These are phyloP conservation scores for Stachybotrys chlorohalonatus DNA, from an alignment of 2,329 filamentous ascomycete species.

Conservation along the genomic window DNA sequence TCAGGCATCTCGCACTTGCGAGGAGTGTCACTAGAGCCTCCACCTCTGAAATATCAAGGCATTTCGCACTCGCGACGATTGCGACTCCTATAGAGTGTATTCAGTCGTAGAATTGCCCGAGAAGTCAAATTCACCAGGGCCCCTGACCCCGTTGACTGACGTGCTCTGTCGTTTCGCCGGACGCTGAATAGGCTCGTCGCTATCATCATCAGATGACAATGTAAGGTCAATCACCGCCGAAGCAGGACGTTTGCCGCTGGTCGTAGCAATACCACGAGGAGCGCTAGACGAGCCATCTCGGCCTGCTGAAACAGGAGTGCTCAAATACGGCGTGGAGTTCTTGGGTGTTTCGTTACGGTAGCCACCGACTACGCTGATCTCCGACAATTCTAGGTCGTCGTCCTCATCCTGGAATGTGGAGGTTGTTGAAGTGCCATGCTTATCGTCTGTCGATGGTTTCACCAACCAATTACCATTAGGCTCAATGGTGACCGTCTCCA, in stretches of 20 bases:
- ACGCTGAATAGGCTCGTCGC: conserved; percentile 35
- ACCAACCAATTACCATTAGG: conserved; percentile 70
- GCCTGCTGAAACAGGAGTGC: conserved; percentile 27
- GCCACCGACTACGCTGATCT: conserved; percentile 25
- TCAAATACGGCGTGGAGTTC: conserved; percentile 21
- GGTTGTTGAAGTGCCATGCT: conserved; percentile 15
- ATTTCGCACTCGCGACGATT: background rate
- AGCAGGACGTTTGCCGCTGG: conserved; percentile 37
- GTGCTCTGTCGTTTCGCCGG: conserved; percentile 37
- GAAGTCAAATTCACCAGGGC: conserved; percentile 8
- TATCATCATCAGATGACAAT: conserved; percentile 45
- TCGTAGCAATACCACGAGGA: conserved; percentile 23
- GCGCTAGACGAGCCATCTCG: conserved; percentile 24
- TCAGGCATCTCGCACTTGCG: background rate
- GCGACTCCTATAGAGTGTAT: conserved; percentile 10
- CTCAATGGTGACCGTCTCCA: conserved; percentile 85
- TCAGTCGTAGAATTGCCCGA: conserved; percentile 12
- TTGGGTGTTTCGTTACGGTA: conserved; percentile 28
- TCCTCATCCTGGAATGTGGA: conserved; percentile 28
- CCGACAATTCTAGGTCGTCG: conserved; percentile 42
- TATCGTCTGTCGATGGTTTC: conserved; percentile 24
- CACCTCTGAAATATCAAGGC: no score
- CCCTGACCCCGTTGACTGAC: conserved; percentile 13
- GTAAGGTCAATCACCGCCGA: conserved; percentile 52
- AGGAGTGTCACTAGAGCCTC: background rate